Base-by-base conservation (phyloP, 139 green algal species). In the Astrephomene gubernaculifera region DNA sequence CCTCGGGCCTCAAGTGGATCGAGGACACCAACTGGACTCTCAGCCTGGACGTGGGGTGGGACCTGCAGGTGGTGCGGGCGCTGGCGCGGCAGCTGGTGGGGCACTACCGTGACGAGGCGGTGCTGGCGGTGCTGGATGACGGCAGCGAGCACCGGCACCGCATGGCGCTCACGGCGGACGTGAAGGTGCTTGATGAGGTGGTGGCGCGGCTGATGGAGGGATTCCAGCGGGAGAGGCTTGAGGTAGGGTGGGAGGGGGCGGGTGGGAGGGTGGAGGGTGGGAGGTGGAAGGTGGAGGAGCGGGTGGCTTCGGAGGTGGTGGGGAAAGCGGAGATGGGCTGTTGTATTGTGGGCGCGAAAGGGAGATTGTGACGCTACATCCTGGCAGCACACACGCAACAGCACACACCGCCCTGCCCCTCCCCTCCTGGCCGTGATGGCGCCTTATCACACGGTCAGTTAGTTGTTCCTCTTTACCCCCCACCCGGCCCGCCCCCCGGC, bases 141-240 rank as follows among this genome's bases (percentile, higher is more conserved):
- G 95, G 95, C 71, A 92, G 72, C 31, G 95, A 98, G 91, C 95
- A 98, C 87, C 95, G 94, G 4, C 96, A 99, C 91, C 94, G 96
- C 71, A 93, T 97, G 63, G 94, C 95, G 2, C 67, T 98, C 39
- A 90, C 87, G 76, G 82, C 83, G 10, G 64, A 90, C 33, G 69
- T 87, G 21, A 70, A 61, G n/a, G 83, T 86, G 36, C 53, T 88
- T 45, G 70, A 65, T 19, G 31, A 70, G 8, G 84, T 89, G 25
- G 39, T 79, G 45, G 44, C 10, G 12, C 29, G 43, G 31, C 79
- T 91, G 73, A 65, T 45, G 29, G 84, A 88, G 25, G 73, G 24
- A 12, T 89, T 69, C 73, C 61, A 31, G 24, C 10, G 65, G 52
- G 84, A 86, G 43, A 69, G 76, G 53, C 60, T 91, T 25, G 88